Evolutionary conservation across 2,329 filamentous ascomycete species (phyloP).

Genomic region (Trichoderma sp.): DNA sequence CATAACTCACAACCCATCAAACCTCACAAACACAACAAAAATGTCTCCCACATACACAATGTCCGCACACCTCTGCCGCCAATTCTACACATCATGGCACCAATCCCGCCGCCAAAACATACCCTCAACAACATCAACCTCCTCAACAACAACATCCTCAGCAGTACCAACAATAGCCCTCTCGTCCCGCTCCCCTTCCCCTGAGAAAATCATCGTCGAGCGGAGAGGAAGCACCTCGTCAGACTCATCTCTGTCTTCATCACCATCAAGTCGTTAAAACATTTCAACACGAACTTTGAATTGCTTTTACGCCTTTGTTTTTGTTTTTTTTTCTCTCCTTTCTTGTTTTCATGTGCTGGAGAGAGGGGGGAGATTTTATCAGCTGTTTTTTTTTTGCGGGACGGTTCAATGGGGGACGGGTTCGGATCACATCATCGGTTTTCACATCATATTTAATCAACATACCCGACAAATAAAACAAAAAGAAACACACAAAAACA

Average conservation of each 20-base stretch:
- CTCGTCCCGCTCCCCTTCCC: slow-evolving; percentile 29
- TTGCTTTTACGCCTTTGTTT: not conserved
- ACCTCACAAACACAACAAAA: slow-evolving; percentile 18
- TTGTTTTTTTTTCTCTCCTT: not conserved
- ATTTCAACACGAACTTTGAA: not conserved
- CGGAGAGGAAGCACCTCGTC: slow-evolving; percentile 31
- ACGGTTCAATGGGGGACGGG: not conserved
- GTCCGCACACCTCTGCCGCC: slow-evolving; percentile 59
- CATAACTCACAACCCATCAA: not conserved
- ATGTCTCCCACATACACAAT: slow-evolving; percentile 62
- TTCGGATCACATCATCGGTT: not conserved
- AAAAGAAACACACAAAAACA: not conserved
- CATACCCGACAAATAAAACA: not conserved
- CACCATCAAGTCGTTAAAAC: not conserved
- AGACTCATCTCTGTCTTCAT: not conserved
- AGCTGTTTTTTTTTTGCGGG: not conserved
- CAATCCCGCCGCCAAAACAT: slow-evolving; percentile 44
- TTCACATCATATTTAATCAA: slow-evolving; percentile 8
- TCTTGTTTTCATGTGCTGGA: not conserved
- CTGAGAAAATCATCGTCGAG: slow-evolving; percentile 40
- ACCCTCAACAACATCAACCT: not conserved
- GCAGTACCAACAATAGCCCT: slow-evolving; percentile 19
- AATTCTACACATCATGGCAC: slow-evolving; percentile 58
- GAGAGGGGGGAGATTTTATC: not conserved
- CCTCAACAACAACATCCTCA: not conserved